Percentiles rank a stretch among this genome's conserved stretches.
phyloP scores from a whole-genome alignment of 2,329 filamentous ascomycete species.

The Sporothrix sp. region DNA sequence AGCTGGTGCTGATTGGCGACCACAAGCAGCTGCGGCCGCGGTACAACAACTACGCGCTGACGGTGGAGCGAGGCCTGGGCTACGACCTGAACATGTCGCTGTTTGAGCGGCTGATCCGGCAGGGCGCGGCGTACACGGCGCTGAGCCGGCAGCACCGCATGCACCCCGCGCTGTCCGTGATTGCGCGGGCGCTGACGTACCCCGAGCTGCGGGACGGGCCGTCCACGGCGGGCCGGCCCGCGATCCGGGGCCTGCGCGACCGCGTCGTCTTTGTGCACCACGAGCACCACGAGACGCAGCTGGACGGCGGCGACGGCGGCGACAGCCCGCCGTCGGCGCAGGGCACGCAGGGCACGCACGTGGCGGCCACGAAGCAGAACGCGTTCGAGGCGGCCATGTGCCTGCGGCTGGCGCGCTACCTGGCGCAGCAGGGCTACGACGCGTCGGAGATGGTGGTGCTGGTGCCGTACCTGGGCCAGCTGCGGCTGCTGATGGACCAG shows the following conservation, averaged over 20 bases:
- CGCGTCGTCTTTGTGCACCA: conserved; percentile 62
- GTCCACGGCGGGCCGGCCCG: conserved; percentile 36
- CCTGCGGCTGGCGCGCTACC: conserved; percentile 52
- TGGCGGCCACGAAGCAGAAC: conserved; percentile 51
- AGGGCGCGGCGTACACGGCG: conserved; percentile 43
- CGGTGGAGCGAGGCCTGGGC: conserved; percentile 53
- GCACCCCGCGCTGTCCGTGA: conserved; percentile 54
- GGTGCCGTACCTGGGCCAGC: conserved; percentile 63
- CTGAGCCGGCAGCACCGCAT: conserved; percentile 58
- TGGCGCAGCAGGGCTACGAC: conserved; percentile 62
- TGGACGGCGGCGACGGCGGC: conserved; percentile 35
- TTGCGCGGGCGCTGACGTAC: conserved; percentile 51
- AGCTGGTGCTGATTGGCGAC: conserved; percentile 62
- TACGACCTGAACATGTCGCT: conserved; percentile 59
- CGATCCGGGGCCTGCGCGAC: conserved; percentile 46
- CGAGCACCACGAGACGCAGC: conserved; percentile 38
- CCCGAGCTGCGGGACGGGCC: conserved; percentile 47
- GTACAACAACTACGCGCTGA: conserved; percentile 49
- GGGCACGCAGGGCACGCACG: too few species aligned
- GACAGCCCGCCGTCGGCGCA: too few species aligned
- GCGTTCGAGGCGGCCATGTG: conserved; percentile 57
- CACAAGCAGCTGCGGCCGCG: conserved; percentile 65
- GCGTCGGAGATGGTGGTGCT: conserved; percentile 56
- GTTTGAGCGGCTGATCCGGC: conserved; percentile 56
- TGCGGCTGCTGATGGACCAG: conserved; percentile 45